Conservation (phyloP, 148 eudicot species). For the Suaeda aralocaspica region DNA sequence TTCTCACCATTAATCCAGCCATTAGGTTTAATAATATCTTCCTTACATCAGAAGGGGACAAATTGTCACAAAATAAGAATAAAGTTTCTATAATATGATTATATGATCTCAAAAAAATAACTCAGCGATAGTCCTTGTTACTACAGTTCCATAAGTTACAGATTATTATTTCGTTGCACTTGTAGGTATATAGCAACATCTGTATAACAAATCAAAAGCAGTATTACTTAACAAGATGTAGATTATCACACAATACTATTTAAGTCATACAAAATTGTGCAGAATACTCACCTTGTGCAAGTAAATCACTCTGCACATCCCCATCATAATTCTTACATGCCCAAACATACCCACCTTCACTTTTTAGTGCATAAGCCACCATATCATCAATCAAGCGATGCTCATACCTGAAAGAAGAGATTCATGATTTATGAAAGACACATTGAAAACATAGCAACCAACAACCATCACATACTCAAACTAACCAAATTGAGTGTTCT, state of each 20-base stretch:
- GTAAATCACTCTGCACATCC: constrained; percentile 95
- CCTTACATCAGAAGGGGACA: too few relatives aligned
- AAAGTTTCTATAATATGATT: not conserved
- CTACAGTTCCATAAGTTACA: not conserved
- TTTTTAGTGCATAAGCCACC: constrained; percentile 95
- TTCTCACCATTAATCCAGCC: too few relatives aligned
- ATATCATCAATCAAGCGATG: constrained; percentile 96
- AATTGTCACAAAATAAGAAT: too few relatives aligned
- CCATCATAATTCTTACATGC: constrained; percentile 98
- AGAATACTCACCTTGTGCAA: constrained; percentile 69
- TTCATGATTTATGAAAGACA: not conserved
- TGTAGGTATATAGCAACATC: not conserved
- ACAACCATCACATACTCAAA: constrained; percentile 1
- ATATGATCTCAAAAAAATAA: not conserved
- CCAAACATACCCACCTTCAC: constrained; percentile 98
- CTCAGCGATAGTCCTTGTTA: not conserved
- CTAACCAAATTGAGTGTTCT: constrained; percentile 78
- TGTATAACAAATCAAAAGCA: not conserved
- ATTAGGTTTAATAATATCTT: too few relatives aligned
- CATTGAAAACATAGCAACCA: not conserved
- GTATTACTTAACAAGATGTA: too few relatives aligned
- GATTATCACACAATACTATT: not conserved
- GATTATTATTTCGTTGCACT: not conserved
- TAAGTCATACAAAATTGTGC: not conserved
- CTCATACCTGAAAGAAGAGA: constrained; percentile 59